Conservation (phyloP, 148 eudicot species). For the Polygonum maritimum region DNA sequence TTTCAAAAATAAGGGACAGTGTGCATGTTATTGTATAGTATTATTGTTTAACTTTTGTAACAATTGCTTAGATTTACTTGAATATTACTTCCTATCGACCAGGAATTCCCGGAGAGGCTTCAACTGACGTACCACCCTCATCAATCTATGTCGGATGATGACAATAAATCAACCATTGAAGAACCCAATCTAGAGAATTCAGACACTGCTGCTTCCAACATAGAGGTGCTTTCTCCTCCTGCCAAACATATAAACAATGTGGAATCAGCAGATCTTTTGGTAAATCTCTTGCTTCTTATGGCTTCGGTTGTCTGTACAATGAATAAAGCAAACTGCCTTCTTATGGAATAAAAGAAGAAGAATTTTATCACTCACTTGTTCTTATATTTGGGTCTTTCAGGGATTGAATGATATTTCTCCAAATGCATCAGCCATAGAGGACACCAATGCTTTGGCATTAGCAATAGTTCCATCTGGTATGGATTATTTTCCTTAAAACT, state of each 20-base stretch:
- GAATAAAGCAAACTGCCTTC: background rate
- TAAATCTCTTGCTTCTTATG: slow-evolving; percentile 16
- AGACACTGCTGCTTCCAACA: slow-evolving; percentile 21
- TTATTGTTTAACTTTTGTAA: background rate
- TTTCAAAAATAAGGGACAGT: background rate
- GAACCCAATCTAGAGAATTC: slow-evolving; percentile 42
- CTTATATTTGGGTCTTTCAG: slow-evolving; percentile 25
- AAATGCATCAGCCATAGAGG: slow-evolving; percentile 72
- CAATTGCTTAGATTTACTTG: background rate
- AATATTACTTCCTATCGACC: slow-evolving; percentile 15
- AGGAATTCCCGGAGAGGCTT: slow-evolving; percentile 96
- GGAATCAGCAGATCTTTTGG: slow-evolving; percentile 79
- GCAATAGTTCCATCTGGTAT: slow-evolving; percentile 81
- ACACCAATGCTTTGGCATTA: slow-evolving; percentile 88
- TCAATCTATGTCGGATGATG: slow-evolving; percentile 31
- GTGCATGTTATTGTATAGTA: background rate
- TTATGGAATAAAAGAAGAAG: background rate
- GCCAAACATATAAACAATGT: slow-evolving; percentile 33
- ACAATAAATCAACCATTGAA: slow-evolving; percentile 31
- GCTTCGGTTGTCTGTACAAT: background rate
- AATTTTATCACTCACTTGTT: background rate
- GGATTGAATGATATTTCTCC: slow-evolving; percentile 47
- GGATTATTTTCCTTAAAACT: background rate
- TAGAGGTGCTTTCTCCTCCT: slow-evolving; percentile 31
- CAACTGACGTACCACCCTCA: slow-evolving; percentile 69